Evolutionary conservation across 805 yeast genomes (phyloP).

Genomic region (Kuraishia piskuri): DNA sequence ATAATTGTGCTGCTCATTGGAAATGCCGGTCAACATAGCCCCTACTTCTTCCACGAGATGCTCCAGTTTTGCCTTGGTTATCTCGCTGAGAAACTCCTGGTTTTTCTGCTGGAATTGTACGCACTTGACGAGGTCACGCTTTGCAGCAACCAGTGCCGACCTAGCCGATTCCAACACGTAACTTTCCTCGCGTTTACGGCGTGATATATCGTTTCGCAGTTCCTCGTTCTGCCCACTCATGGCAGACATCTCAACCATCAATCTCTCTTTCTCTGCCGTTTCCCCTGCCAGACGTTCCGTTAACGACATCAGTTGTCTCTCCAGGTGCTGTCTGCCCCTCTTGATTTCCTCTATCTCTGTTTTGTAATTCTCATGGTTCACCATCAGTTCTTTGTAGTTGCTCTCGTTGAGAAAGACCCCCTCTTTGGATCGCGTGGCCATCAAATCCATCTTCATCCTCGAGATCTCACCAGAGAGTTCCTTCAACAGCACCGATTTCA

Average conservation of each 20-base stretch:
- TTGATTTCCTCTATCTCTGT: slow-evolving; percentile 40
- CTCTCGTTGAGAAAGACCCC: slow-evolving; percentile 57
- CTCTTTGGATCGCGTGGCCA: slow-evolving; percentile 53
- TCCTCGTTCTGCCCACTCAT: background rate
- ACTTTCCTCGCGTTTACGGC: background rate
- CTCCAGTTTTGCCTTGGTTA: slow-evolving; percentile 9
- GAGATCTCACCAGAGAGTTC: slow-evolving; percentile 39
- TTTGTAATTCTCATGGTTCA: slow-evolving; percentile 38
- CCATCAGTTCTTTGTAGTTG: slow-evolving; percentile 45
- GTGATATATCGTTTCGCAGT: background rate
- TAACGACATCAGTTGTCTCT: slow-evolving; percentile 25
- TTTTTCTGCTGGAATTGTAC: slow-evolving; percentile 11
- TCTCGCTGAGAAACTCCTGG: slow-evolving; percentile 9
- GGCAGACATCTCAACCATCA: slow-evolving; percentile 11
- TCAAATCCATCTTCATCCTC: slow-evolving; percentile 39
- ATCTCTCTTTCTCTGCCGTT: slow-evolving; percentile 14
- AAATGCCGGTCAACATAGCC: background rate
- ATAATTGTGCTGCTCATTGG: background rate
- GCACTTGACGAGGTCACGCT: slow-evolving; percentile 16
- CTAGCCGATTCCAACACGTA: slow-evolving; percentile 4
- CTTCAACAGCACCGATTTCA: slow-evolving; percentile 34
- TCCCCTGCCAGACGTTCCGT: slow-evolving; percentile 10
- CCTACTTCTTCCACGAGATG: slow-evolving; percentile 10
- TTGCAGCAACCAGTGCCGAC: slow-evolving; percentile 18
- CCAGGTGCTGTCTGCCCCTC: slow-evolving; percentile 30